These are phyloP conservation scores for Hypoxylon sp. DNA, from an alignment of 2,329 filamentous ascomycete species.

Conservation along the genomic window DNA sequence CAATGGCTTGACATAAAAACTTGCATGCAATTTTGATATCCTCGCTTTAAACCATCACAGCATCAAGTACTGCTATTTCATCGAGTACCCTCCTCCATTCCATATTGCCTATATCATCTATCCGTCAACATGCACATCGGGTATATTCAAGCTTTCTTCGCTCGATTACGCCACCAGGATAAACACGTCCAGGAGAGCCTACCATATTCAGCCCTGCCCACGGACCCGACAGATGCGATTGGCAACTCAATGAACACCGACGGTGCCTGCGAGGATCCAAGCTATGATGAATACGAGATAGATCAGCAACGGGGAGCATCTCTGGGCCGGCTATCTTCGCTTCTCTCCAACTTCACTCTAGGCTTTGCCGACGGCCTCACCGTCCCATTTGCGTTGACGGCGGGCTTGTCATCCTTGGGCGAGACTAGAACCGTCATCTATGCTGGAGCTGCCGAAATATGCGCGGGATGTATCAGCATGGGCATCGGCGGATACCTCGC, in stretches of 20 bases:
- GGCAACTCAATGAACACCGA: constrained; percentile 6
- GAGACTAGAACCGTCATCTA: constrained; percentile 77
- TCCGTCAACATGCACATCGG: constrained; percentile 26
- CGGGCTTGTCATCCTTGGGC: constrained; percentile 77
- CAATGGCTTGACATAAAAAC: constrained; percentile 14
- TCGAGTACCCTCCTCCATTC: neutral
- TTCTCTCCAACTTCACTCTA: constrained; percentile 77
- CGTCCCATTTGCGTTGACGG: constrained; percentile 83
- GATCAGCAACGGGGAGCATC: constrained; percentile 3
- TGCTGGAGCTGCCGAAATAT: constrained; percentile 81
- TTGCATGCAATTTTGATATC: constrained; percentile 12
- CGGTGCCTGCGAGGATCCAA: constrained; percentile 9
- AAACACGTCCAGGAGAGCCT: constrained; percentile 26
- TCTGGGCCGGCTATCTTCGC: constrained; percentile 44
- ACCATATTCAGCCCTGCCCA: constrained; percentile 42
- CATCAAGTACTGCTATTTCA: constrained; percentile 16
- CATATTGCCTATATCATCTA: constrained; percentile 8
- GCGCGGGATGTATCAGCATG: constrained; percentile 83
- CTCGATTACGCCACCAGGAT: constrained; percentile 5
- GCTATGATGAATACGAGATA: constrained; percentile 5
- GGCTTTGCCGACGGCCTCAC: constrained; percentile 85
- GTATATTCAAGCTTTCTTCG: constrained; percentile 29
- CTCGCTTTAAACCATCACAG: constrained; percentile 5
- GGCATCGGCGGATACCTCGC: constrained; percentile 81
- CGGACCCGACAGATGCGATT: constrained; percentile 17